A percentile compares a stretch with the other conserved stretches of the same genome.
phyloP scores from a whole-genome alignment of 331 rosid species.

The Quercus phellos region DNA sequence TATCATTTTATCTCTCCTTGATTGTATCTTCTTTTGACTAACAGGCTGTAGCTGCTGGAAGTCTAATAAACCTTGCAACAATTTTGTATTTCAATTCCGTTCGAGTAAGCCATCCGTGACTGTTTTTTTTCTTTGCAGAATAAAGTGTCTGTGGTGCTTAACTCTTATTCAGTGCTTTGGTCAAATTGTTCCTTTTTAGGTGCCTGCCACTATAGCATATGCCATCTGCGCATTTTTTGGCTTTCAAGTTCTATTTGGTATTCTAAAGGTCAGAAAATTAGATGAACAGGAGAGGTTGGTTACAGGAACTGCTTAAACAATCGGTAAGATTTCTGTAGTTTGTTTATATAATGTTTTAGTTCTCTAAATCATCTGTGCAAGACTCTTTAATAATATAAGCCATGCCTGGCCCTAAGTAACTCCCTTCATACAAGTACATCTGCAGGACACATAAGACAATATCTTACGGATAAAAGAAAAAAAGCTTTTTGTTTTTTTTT shows the following conservation, averaged over 20 bases:
- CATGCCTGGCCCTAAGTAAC: not conserved
- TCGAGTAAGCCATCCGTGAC: conserved; percentile 50
- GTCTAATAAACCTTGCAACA: conserved; percentile 86
- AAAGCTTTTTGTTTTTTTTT: not conserved
- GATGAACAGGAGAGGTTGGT: conserved; percentile 81
- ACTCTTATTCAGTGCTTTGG: conserved; percentile 2
- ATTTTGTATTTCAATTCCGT: conserved; percentile 70
- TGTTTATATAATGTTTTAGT: not conserved
- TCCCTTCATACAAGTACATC: not conserved
- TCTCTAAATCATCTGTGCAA: not conserved
- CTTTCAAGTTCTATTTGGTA: conserved; percentile 79
- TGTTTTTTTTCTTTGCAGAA: not conserved
- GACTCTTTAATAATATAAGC: not conserved
- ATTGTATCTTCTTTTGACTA: conserved; percentile 5
- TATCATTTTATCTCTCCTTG: not conserved
- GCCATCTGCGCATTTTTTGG: conserved; percentile 65
- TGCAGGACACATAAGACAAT: not conserved
- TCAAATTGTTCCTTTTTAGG: conserved; percentile 40
- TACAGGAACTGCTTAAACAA: conserved; percentile 72
- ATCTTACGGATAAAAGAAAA: too few species aligned
- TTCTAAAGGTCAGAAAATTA: conserved; percentile 72
- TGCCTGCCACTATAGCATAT: conserved; percentile 68
- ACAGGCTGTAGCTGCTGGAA: conserved; percentile 95
- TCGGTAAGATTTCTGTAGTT: conserved; percentile 23
- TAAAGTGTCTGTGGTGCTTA: not conserved